Evolutionary conservation across 441 rosid species (phyloP), one percentile per base, ranked within the genome.

Genomic region (Syzygium malaccense): DNA sequence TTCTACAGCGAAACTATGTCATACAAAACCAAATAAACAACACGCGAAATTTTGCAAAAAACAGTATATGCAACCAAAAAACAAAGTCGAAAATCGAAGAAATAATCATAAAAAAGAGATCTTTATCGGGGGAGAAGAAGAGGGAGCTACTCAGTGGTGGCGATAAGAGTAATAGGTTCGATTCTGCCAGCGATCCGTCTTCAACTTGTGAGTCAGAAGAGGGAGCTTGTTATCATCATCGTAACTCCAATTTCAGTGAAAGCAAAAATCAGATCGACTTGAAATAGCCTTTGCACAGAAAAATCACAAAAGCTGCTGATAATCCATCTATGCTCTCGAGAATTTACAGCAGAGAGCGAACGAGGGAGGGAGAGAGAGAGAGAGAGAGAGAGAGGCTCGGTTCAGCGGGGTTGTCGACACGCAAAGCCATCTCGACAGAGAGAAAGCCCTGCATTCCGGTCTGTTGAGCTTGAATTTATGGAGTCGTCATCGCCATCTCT

Each of bases 401-500:
- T 91, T 96, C 97, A 94, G 97, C 96, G 97, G 98, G 97, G 89
- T 87, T 9, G 87, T 96, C 97, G 98, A 95, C 98, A 95, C 95
- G 95, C 95, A 95, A 91, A 94, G 56, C 86, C 33, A 79, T 56
- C 55, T 87, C 92, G 90, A 85, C 32, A 78, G 33, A 54, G 89
- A 71, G 92, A 92, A 91, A 91, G 90, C 89, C 94, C 92, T 93
- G 94, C 91, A 92, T 94, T 96, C 97, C 96, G 97, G 97, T 96
- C 98, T 96, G 98, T 96, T 96, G 98, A 96, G 98, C 99, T 96
- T 96, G 99, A 96, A 95, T 88, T 89, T 92, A 91, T 91, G 91
- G 93, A 93, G 96, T 96, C 99, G 53, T 96, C 99, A 94, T 90
- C 2, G 96, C 96, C 91, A 91, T 88, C 92, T 88, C 30, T 83